Evolutionary conservation across 768 basidiomycete genomes (phyloP).

Genomic region (Collybia sordida): DNA sequence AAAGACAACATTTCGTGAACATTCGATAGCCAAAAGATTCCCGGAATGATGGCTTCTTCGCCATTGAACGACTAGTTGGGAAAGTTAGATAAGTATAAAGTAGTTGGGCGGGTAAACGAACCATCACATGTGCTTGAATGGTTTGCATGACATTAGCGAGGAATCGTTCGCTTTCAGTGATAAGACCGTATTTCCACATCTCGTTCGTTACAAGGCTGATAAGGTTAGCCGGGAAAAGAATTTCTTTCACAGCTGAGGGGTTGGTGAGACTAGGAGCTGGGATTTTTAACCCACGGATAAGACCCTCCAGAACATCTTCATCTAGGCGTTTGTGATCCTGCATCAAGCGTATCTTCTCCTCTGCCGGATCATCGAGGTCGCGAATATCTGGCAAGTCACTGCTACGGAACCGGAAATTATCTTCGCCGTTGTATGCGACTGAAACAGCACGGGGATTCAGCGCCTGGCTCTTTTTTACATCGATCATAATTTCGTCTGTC

Average conservation of each 20-base stretch:
- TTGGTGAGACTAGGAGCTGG: slow-evolving; percentile 87
- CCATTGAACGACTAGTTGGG: slow-evolving; percentile 73
- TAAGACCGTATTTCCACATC: slow-evolving; percentile 99
- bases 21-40: slow-evolving; percentile 99
- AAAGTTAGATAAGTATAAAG: slow-evolving; percentile 2
- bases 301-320: slow-evolving; percentile 88
- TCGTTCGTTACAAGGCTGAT: slow-evolving; percentile 99
- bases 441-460: slow-evolving; percentile 83
- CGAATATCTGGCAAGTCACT: slow-evolving; percentile 72
- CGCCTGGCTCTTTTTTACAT: slow-evolving; percentile 68
- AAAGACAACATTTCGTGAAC: slow-evolving; percentile 99
- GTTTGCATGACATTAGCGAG: slow-evolving; percentile 98
- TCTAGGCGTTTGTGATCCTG: slow-evolving; percentile 88
- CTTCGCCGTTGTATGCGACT: slow-evolving; percentile 84
- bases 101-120: slow-evolving; percentile 39
- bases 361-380: slow-evolving; percentile 83
- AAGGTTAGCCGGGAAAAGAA: slow-evolving; percentile 97
- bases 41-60: slow-evolving; percentile 94
- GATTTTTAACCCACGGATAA: slow-evolving; percentile 91
- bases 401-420: slow-evolving; percentile 62
- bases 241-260: slow-evolving; percentile 94
- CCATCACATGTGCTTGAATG: slow-evolving; percentile 97
- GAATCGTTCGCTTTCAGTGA: slow-evolving; percentile 96
- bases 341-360: slow-evolving; percentile 94
- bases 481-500: slow-evolving; percentile 74